Conservation (phyloP, 2,329 filamentous ascomycete species). For the Leptographium lundbergii region DNA sequence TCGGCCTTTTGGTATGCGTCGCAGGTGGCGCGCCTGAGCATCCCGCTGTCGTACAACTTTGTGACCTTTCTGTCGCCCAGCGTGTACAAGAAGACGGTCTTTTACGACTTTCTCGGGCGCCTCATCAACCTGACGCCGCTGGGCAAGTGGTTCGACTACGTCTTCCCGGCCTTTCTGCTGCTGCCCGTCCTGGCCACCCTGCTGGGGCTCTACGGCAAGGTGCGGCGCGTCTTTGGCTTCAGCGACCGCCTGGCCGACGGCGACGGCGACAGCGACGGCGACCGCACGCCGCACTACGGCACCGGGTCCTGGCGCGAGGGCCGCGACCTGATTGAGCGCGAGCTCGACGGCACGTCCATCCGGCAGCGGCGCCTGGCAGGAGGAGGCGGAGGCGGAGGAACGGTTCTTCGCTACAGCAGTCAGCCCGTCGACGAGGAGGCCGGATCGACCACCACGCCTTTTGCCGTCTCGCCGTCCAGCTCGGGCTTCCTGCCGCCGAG, state of each 20-base stretch:
- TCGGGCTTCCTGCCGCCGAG: conserved; percentile 10
- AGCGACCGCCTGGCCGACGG: conserved; percentile 61
- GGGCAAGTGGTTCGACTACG: conserved; percentile 70
- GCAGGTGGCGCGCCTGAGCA: conserved; percentile 82
- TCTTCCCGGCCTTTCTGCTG: conserved; percentile 81
- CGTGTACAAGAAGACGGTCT: conserved; percentile 66
- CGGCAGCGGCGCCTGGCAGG: conserved; percentile 32
- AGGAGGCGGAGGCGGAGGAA: no score
- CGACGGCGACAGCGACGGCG: conserved; percentile 57
- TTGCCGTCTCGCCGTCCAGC: conserved; percentile 25
- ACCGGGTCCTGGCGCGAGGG: conserved; percentile 86
- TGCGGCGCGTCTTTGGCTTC: conserved; percentile 67
- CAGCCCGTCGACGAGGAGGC: conserved; percentile 2
- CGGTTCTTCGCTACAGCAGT: neutral
- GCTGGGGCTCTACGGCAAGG: conserved; percentile 79
- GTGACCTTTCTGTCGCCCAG: conserved; percentile 69
- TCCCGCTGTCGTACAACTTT: conserved; percentile 93
- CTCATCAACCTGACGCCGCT: conserved; percentile 74
- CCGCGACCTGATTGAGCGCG: conserved; percentile 76
- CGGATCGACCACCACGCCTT: conserved; percentile 27
- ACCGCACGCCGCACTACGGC: conserved; percentile 57
- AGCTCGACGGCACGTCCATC: conserved; percentile 54
- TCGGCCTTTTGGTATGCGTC: conserved; percentile 92
- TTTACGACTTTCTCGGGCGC: conserved; percentile 75
- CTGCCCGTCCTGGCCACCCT: conserved; percentile 74